Percentiles rank a stretch among this genome's conserved stretches.
phyloP scores from a whole-genome alignment of 2,329 filamentous ascomycete genomes.

The Hypoxylon sp. region DNA sequence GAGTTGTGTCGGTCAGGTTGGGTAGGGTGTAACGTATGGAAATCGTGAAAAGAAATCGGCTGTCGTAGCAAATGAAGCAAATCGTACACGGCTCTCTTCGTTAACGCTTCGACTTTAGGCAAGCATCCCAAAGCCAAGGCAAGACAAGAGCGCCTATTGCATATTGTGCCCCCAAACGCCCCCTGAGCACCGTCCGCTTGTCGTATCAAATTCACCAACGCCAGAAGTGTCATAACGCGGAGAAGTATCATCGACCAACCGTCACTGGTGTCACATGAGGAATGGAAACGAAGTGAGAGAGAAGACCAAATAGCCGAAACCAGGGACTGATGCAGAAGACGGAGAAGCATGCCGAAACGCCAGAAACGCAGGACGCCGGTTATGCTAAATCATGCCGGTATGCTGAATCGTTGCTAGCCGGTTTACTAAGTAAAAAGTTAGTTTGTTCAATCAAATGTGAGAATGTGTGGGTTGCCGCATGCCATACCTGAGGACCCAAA shows the following conservation, averaged over 20 bases:
- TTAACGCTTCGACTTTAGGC: slow-evolving; percentile 48
- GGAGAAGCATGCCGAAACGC: slow-evolving; percentile 54
- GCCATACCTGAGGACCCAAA: slow-evolving; percentile 54
- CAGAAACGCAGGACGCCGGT: slow-evolving; percentile 55
- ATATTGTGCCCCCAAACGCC: slow-evolving; percentile 33
- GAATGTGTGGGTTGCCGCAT: not conserved
- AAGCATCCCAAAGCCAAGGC: slow-evolving; percentile 49
- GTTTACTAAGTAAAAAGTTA: slow-evolving; percentile 46
- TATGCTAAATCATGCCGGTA: slow-evolving; percentile 53
- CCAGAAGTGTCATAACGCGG: slow-evolving; percentile 36
- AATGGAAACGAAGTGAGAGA: slow-evolving; percentile 40
- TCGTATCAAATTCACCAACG: slow-evolving; percentile 42
- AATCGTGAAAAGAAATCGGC: slow-evolving; percentile 50
- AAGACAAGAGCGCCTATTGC: slow-evolving; percentile 44
- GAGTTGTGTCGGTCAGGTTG: slow-evolving; percentile 39
- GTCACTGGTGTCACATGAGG: slow-evolving; percentile 27
- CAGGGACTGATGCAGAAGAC: slow-evolving; percentile 51
- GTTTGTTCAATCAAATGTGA: slow-evolving; percentile 25
- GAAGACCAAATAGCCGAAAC: slow-evolving; percentile 50
- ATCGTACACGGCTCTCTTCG: slow-evolving; percentile 45
- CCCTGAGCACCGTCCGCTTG: slow-evolving; percentile 35
- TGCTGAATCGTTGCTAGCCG: slow-evolving; percentile 48
- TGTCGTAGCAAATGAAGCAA: slow-evolving; percentile 47
- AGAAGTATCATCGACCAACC: slow-evolving; percentile 33
- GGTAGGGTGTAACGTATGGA: slow-evolving; percentile 41